Evolutionary conservation across 108 stramenopile species (phyloP).

Genomic region (Chaetoceros tenuissimus): DNA sequence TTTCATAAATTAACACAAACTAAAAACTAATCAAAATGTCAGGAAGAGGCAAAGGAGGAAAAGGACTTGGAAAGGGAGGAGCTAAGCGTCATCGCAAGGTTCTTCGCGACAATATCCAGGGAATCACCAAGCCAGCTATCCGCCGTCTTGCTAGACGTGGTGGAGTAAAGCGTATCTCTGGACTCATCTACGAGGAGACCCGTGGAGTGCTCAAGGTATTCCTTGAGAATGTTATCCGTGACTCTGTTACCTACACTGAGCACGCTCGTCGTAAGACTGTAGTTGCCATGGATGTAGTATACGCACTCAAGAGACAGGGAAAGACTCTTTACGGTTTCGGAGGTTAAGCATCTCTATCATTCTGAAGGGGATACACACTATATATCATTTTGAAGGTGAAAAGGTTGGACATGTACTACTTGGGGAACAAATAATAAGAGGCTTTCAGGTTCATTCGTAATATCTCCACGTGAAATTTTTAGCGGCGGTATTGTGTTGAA

Average conservation of each 20-base stretch:
- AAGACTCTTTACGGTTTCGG: slow-evolving; percentile 96
- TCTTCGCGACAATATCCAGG: slow-evolving; percentile 98
- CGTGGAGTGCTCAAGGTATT: slow-evolving; percentile 90
- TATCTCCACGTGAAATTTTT: no score
- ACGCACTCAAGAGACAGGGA: slow-evolving; percentile 96
- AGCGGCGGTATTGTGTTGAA: no score
- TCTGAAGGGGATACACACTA: no score
- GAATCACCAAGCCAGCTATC: slow-evolving; percentile 99
- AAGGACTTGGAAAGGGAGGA: slow-evolving; percentile 87
- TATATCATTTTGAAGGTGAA: no score
- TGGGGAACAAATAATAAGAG: no score
- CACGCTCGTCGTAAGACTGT: slow-evolving; percentile 91
- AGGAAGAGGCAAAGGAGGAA: slow-evolving; percentile 86
- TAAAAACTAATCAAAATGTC: no score
- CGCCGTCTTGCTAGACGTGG: slow-evolving; percentile 99
- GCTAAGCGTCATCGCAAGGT: slow-evolving; percentile 95
- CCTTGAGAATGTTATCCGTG: slow-evolving; percentile 82
- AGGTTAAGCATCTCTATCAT: no score
- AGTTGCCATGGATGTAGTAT: slow-evolving; percentile 92
- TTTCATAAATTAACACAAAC: no score
- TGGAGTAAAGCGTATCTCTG: slow-evolving; percentile 99
- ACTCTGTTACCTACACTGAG: slow-evolving; percentile 89
- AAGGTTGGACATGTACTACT: no score
- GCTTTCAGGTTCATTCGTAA: no score
- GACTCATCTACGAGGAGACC: slow-evolving; percentile 97